Percentiles rank a stretch among this genome's conserved stretches.
These are phyloP conservation scores for Marchantia paleacea DNA, from an alignment of 225 moss, liverwort and hornwort species.

Conservation along the genomic window DNA sequence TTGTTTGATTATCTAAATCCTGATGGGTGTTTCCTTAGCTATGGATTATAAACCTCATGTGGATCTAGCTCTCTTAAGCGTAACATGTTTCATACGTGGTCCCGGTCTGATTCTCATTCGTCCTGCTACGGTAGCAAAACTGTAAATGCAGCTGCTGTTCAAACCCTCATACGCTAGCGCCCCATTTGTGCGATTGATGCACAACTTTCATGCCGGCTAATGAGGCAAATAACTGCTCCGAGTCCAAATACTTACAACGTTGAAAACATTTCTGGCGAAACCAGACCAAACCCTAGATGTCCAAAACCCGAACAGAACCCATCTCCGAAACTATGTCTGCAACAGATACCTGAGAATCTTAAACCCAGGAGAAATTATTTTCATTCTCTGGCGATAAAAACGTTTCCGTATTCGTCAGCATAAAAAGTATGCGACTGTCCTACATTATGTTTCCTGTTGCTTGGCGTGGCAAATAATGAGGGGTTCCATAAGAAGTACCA, in stretches of 20 bases:
- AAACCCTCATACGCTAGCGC: no score
- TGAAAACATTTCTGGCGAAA: background rate
- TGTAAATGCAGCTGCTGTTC: background rate
- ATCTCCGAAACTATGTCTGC: no score
- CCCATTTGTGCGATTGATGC: no score
- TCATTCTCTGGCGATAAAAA: background rate
- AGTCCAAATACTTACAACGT: background rate
- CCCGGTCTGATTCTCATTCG: background rate
- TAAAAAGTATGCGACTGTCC: background rate
- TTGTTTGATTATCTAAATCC: no score
- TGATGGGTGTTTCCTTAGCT: no score
- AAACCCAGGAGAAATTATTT: background rate
- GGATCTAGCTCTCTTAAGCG: no score
- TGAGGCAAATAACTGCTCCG: no score
- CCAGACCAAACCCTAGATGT: background rate
- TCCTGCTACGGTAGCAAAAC: background rate
- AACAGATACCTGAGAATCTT: background rate
- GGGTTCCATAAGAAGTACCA: constrained; percentile 43
- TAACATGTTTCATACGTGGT: no score
- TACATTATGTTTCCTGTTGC: background rate
- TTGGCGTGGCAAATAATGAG: background rate
- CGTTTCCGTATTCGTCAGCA: no score
- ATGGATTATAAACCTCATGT: no score
- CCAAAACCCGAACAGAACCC: constrained; percentile 12
- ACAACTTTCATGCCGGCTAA: no score